Evolutionary conservation across 768 basidiomycete genomes (phyloP).

Genomic region (Pisolithus microcarpus): DNA sequence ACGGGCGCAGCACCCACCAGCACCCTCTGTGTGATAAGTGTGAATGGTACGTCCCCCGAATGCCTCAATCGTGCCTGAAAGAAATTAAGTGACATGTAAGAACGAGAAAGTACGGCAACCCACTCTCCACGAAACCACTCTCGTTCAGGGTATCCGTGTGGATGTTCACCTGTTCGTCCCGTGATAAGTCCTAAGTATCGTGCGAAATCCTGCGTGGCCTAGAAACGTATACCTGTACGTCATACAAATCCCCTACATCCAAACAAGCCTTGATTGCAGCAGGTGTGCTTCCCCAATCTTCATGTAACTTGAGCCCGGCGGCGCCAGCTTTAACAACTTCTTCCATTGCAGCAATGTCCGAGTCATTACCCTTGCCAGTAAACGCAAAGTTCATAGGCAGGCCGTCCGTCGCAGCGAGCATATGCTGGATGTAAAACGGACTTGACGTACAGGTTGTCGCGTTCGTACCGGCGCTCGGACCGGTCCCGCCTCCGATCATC

Average conservation of each 20-base stretch:
- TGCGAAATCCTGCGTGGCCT: neutral
- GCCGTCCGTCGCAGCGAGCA: conserved; percentile 88
- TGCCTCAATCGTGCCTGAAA: conserved; percentile 75
- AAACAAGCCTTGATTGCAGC: conserved; percentile 70
- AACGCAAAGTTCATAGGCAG: conserved; percentile 90
- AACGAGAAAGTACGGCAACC: conserved; percentile 16
- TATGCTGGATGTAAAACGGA: conserved; percentile 80
- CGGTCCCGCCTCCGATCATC: conserved; percentile 94
- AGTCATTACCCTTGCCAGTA: conserved; percentile 96
- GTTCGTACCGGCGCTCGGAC: conserved; percentile 81
- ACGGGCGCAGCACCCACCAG: conserved; percentile 42
- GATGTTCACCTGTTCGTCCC: conserved; percentile 46
- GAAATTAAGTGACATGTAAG: conserved; percentile 4
- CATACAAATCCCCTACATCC: conserved; percentile 80
- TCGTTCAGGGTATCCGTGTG: conserved; percentile 98
- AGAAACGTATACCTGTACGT: conserved; percentile 73
- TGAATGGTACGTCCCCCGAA: conserved; percentile 91
- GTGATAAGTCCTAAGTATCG: conserved; percentile 34
- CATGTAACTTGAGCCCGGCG: conserved; percentile 88
- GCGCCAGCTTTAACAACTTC: conserved; percentile 83
- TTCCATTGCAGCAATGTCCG: conserved; percentile 62
- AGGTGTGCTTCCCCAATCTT: conserved; percentile 95
- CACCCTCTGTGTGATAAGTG: conserved; percentile 95
- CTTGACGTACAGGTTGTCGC: conserved; percentile 92
- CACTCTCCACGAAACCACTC: conserved; percentile 93